These are phyloP conservation scores for Podila clonocystis DNA, from an alignment of 192 early-diverging fungal species.

Conservation along the genomic window DNA sequence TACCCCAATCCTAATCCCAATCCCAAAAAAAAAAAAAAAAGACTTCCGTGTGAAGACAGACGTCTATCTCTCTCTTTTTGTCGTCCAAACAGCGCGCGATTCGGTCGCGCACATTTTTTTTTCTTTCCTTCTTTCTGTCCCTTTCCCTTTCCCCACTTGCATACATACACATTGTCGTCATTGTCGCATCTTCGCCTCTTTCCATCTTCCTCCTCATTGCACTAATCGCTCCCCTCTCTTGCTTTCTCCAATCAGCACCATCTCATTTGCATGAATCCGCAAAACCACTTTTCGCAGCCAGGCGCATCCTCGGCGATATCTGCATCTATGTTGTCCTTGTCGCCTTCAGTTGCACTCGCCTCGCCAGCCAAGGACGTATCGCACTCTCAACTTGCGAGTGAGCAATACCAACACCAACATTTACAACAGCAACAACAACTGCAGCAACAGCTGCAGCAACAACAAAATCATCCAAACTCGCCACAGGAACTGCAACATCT, in stretches of 20 bases:
- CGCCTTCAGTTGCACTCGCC: neutral
- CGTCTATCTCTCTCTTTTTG: too few species aligned
- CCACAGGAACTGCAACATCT: slow-evolving; percentile 1
- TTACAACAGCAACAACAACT: slow-evolving; percentile 8
- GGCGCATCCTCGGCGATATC: neutral
- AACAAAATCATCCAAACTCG: neutral
- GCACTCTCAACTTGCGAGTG: neutral
- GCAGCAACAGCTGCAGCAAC: slow-evolving; percentile 8
- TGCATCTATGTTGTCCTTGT: neutral
- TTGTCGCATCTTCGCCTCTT: neutral
- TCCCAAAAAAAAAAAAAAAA: too few species aligned
- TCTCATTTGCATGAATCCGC: slow-evolving; percentile 2
- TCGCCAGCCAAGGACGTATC: neutral
- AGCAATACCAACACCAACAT: slow-evolving; percentile 8
- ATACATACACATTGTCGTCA: too few species aligned
- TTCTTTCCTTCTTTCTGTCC: neutral
- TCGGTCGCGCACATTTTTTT: neutral
- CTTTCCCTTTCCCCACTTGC: neutral
- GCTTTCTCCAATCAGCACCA: neutral
- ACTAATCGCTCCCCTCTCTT: neutral
- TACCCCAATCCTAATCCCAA: too few species aligned
- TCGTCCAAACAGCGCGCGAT: too few species aligned
- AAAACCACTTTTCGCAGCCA: neutral
- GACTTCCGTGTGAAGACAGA: too few species aligned
- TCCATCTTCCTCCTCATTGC: slow-evolving; percentile 2